Conservation (phyloP, 2,329 filamentous ascomycete species). For the Ceratocystiopsis brevicomis region DNA sequence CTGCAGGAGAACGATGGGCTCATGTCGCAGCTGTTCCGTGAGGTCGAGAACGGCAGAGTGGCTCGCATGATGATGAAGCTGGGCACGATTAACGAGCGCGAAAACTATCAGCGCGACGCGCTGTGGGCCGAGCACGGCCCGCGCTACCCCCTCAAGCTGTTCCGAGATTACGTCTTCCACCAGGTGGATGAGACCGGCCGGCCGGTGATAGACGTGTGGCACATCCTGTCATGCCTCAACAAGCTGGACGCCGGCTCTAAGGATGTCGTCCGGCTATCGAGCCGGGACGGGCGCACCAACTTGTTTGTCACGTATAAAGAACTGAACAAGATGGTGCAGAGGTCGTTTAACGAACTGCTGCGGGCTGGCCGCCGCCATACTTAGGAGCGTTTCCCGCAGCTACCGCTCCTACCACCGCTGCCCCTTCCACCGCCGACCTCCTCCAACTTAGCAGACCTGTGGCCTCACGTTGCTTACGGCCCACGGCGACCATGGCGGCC, state of each 20-base stretch:
- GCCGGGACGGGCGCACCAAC: conserved; percentile 74
- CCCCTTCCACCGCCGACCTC: too few species aligned
- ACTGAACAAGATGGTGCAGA: conserved; percentile 46
- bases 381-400: neutral
- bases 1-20: conserved; percentile 66
- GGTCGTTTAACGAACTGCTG: conserved; percentile 38
- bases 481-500: too few species aligned
- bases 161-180: conserved; percentile 94
- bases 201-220: conserved; percentile 68
- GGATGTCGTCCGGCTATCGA: conserved; percentile 70
- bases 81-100: conserved; percentile 73
- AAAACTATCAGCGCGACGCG: conserved; percentile 39
- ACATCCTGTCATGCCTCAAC: conserved; percentile 73
- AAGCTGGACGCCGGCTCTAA: conserved; percentile 82
- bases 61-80: conserved; percentile 68
- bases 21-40: conserved; percentile 50
- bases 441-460: too few species aligned
- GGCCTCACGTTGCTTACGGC: too few species aligned
- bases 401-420: too few species aligned
- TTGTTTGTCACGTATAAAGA: conserved; percentile 85
- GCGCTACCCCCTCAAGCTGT: conserved; percentile 81
- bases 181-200: conserved; percentile 74
- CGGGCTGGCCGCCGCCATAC: conserved; percentile 17
- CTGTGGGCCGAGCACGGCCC: conserved; percentile 87
- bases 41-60: conserved; percentile 77